Evolutionary conservation across 345 rosid genomes (phyloP).

Genomic region (Ricinus communis): DNA sequence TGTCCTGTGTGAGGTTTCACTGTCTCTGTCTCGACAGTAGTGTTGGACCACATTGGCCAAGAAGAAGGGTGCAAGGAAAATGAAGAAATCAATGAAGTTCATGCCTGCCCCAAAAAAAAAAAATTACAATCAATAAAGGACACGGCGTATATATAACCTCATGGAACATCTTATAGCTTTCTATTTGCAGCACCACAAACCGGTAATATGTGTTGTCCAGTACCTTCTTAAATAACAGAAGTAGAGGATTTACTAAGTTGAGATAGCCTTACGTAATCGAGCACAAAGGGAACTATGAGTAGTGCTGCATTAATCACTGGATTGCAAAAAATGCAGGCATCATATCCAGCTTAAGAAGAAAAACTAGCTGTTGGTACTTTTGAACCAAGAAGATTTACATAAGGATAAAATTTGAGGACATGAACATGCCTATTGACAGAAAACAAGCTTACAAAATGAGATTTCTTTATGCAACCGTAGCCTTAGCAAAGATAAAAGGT

Average conservation of each 20-base stretch:
- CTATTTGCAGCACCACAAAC: background rate
- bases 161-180: conserved; percentile 1
- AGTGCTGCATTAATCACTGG: no score
- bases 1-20: conserved; percentile 26
- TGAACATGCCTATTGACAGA: no score
- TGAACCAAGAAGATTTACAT: no score
- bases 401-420: no score
- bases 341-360: no score
- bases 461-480: no score
- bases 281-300: no score
- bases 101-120: conserved; percentile 80
- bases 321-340: no score
- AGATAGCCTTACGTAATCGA: no score
- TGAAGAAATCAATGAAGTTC: conserved; percentile 73
- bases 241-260: no score
- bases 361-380: no score
- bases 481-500: background rate
- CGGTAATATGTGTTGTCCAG: background rate
- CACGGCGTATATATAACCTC: background rate
- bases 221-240: background rate
- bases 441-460: no score
- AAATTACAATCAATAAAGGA: background rate
- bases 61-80: conserved; percentile 58
- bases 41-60: conserved; percentile 53
- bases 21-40: conserved; percentile 20